Percentiles rank a stretch among this genome's conserved stretches.
Conservation (phyloP, 768 basidiomycete genomes). For the Lactarius pseudohatsudake region DNA sequence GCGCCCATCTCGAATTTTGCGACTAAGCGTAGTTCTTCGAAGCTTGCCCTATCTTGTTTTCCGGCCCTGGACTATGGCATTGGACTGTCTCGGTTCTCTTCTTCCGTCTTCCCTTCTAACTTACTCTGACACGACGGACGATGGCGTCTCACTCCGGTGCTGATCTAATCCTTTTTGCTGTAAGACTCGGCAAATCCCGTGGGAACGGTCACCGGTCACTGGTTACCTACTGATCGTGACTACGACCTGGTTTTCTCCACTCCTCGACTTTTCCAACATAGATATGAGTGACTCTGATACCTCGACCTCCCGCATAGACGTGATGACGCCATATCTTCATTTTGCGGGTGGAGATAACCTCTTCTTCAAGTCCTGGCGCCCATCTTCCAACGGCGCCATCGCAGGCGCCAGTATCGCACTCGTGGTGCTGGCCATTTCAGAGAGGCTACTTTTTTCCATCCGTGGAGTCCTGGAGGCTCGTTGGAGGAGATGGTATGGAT, state of each 20-base stretch:
- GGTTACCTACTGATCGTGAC: not conserved
- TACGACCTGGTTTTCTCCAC: too few species aligned
- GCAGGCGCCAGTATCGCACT: conserved; percentile 75
- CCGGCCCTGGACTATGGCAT: not conserved
- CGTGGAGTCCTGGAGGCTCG: conserved; percentile 51
- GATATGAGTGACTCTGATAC: conserved; percentile 22
- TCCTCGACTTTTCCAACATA: not conserved
- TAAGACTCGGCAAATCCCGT: not conserved
- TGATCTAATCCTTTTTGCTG: too few species aligned
- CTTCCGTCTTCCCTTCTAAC: not conserved
- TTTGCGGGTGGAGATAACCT: conserved; percentile 64
- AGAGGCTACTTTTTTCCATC: conserved; percentile 64
- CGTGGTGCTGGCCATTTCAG: conserved; percentile 63
- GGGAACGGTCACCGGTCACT: not conserved
- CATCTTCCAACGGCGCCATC: conserved; percentile 66
- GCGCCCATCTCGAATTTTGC: too few species aligned
- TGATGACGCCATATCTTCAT: conserved; percentile 72
- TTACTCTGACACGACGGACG: too few species aligned
- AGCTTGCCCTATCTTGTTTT: conserved; percentile 28
- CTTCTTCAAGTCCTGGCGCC: conserved; percentile 66
- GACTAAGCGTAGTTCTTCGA: conserved; percentile 36
- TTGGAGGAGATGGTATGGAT: conserved; percentile 58
- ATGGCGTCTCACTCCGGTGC: too few species aligned
- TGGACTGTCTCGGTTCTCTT: too few species aligned
- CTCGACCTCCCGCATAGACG: conserved; percentile 32